Evolutionary conservation across 768 basidiomycete genomes (phyloP).

Genomic region (Lentinula sp.): DNA sequence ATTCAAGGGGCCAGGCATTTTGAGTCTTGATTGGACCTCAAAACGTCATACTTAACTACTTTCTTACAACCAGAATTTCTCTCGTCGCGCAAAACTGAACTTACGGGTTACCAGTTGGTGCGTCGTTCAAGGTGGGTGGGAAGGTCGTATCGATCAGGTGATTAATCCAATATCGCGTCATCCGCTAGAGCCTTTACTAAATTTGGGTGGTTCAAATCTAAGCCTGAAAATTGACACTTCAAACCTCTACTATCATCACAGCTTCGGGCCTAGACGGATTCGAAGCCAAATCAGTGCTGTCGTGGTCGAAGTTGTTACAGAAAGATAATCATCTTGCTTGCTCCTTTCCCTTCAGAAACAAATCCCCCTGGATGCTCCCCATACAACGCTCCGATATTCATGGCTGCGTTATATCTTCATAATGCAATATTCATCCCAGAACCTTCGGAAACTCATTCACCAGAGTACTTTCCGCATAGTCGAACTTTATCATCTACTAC

Average conservation of each 20-base stretch:
- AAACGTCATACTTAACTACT: too few species aligned
- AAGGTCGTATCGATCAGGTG: not conserved
- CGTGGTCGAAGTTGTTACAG: not conserved
- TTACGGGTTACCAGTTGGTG: too few species aligned
- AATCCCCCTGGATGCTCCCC: not conserved
- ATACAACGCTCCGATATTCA: not conserved
- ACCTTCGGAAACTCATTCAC: not conserved
- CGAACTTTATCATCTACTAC: conserved; percentile 29
- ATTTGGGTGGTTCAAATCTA: not conserved
- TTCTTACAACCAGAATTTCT: too few species aligned
- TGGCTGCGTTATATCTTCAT: conserved; percentile 10
- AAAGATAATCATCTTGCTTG: not conserved
- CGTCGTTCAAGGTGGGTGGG: too few species aligned
- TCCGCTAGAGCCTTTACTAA: not conserved
- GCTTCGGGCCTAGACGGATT: not conserved
- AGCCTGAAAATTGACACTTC: not conserved
- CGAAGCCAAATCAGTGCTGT: not conserved
- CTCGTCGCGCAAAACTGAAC: too few species aligned
- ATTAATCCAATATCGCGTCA: not conserved
- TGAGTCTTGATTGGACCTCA: too few species aligned
- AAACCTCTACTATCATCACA: not conserved
- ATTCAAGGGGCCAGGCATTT: too few species aligned
- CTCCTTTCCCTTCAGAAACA: not conserved
- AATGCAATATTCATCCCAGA: conserved; percentile 9
- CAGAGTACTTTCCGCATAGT: conserved; percentile 1